Conservation (phyloP, 306 rosid genomes). For the Inga oerstediana region DNA sequence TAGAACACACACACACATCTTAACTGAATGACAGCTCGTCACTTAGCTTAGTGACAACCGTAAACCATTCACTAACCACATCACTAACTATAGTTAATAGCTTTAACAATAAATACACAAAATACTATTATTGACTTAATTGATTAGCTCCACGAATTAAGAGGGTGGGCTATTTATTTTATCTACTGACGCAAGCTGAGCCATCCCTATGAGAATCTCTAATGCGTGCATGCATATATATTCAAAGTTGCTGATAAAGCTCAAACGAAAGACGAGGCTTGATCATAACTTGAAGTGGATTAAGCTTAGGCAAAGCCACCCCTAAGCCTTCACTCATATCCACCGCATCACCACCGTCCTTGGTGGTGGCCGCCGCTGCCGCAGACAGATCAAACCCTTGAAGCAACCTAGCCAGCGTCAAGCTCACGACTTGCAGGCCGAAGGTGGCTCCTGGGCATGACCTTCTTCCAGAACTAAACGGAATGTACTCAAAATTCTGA, state of each 20-base stretch:
- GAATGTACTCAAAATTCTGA: constrained; percentile 34
- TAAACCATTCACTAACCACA: too few species aligned
- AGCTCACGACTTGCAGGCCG: constrained; percentile 44
- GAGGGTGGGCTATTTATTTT: too few species aligned
- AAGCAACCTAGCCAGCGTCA: constrained; percentile 48
- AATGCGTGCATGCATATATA: too few species aligned
- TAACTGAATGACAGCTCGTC: too few species aligned
- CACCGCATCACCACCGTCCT: neutral
- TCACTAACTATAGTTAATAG: too few species aligned
- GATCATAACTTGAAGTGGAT: constrained; percentile 30
- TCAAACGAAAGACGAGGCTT: constrained; percentile 42
- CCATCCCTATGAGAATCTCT: too few species aligned
- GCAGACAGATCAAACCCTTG: constrained; percentile 44
- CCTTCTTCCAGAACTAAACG: constrained; percentile 52
- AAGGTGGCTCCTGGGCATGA: constrained; percentile 45
- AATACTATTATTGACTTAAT: too few species aligned
- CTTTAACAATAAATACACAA: too few species aligned
- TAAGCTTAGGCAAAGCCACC: constrained; percentile 45
- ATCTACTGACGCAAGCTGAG: too few species aligned
- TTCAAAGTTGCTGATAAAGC: constrained; percentile 43
- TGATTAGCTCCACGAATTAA: too few species aligned
- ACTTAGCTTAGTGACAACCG: too few species aligned
- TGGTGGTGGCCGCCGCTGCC: neutral
- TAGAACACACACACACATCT: too few species aligned
- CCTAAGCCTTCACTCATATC: constrained; percentile 55